These are phyloP conservation scores for Myochromella boudieri DNA, from an alignment of 768 basidiomycete species.

Conservation along the genomic window DNA sequence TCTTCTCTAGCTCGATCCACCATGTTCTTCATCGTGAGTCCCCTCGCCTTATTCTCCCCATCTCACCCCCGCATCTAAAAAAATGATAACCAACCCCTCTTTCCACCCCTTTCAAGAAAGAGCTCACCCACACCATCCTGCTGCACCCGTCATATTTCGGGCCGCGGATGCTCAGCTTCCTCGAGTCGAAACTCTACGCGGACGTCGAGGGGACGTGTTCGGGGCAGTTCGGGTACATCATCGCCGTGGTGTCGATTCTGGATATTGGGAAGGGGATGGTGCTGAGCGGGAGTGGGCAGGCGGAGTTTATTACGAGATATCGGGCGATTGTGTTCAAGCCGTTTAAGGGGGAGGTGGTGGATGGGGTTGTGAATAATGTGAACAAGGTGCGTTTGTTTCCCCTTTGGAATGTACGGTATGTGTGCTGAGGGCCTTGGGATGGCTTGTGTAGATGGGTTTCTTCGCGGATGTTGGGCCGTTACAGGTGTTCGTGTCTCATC, in stretches of 20 bases:
- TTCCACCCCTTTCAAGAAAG: constrained; percentile 62
- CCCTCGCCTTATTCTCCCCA: constrained; percentile 2
- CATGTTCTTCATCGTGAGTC: constrained; percentile 77
- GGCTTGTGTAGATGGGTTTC: constrained; percentile 99
- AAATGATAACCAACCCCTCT: neutral
- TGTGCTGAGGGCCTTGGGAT: too few species aligned
- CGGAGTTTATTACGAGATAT: constrained; percentile 93
- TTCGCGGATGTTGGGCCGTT: constrained; percentile 96
- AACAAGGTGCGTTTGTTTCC: constrained; percentile 68
- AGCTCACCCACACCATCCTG: constrained; percentile 95
- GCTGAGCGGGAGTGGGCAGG: constrained; percentile 87
- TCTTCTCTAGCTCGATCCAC: constrained; percentile 2
- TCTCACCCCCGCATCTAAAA: neutral
- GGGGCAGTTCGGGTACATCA: constrained; percentile 93
- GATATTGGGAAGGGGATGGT: constrained; percentile 95
- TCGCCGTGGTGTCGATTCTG: constrained; percentile 86
- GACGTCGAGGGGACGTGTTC: constrained; percentile 98
- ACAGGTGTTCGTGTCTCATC: constrained; percentile 92
- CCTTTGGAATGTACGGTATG: neutral
- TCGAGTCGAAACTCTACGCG: constrained; percentile 89
- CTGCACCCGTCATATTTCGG: constrained; percentile 99
- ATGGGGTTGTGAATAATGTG: constrained; percentile 93
- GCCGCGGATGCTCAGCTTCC: constrained; percentile 90
- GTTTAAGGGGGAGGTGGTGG: constrained; percentile 99
- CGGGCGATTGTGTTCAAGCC: constrained; percentile 98